Evolutionary conservation across 169 alveolate species (phyloP).

Genomic region (Ichthyophthirius multifiliis): DNA sequence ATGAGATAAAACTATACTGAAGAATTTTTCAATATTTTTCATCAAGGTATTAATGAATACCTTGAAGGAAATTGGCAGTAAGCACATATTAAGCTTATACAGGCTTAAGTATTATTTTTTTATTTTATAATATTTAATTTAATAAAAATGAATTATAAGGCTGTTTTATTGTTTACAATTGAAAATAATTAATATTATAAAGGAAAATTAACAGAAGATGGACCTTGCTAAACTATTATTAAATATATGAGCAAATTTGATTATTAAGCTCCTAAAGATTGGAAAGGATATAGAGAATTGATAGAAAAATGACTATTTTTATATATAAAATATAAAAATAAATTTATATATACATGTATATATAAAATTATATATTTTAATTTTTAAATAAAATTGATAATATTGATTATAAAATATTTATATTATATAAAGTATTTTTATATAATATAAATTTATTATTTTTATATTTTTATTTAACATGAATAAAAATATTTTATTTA

Average conservation of each 20-base stretch:
- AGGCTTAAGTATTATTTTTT: background rate
- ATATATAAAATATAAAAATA: no score
- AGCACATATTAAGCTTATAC: background rate
- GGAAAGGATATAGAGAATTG: conserved; percentile 84
- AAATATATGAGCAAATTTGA: background rate
- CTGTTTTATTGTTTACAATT: background rate
- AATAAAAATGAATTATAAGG: no score
- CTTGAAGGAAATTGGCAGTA: conserved; percentile 43
- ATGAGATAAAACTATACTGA: conserved; percentile 3
- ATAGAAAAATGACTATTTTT: conserved; percentile 8
- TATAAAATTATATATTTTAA: no score
- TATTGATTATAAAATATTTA: no score
- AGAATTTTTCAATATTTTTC: background rate
- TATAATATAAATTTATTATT: no score
- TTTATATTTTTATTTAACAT: no score
- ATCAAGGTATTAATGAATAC: conserved; percentile 17
- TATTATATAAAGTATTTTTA: no score
- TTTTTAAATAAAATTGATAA: no score
- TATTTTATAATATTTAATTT: no score
- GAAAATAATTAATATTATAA: background rate
- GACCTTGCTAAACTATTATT: conserved; percentile 18
- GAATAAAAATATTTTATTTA: no score
- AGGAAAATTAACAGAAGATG: background rate
- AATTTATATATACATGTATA: no score
- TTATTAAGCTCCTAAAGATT: conserved; percentile 59